A percentile compares a stretch with the other conserved stretches of the same genome.
Conservation (phyloP, 768 basidiomycete species). For the Phlebiopsis flavidoalba region DNA sequence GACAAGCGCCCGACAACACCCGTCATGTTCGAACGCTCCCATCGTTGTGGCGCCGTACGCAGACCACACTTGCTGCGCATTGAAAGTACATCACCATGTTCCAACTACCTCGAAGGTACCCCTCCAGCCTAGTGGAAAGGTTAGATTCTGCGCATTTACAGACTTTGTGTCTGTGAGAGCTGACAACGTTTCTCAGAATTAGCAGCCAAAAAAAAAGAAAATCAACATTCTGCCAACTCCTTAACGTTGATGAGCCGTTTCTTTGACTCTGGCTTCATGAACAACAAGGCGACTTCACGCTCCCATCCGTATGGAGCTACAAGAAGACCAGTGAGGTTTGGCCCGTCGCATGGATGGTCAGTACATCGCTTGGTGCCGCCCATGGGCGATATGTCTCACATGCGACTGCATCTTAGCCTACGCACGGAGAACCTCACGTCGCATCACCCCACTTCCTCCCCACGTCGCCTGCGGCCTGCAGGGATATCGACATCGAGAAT, state of each 20-base stretch:
- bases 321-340: conserved; percentile 71
- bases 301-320: conserved; percentile 70
- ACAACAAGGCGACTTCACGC: conserved; percentile 67
- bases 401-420: conserved; percentile 37
- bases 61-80: conserved; percentile 64
- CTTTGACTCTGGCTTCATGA: conserved; percentile 79
- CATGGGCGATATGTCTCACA: neutral
- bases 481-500: conserved; percentile 64
- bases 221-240: conserved; percentile 55
- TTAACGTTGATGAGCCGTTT: conserved; percentile 55
- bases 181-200: too few relatives aligned
- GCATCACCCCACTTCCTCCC: conserved; percentile 77
- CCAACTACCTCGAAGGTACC: conserved; percentile 75
- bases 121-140: conserved; percentile 69
- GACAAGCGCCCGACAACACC: conserved; percentile 80
- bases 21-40: conserved; percentile 69
- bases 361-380: conserved; percentile 1
- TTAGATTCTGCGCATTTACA: too few relatives aligned
- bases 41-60: conserved; percentile 69
- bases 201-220: too few relatives aligned
- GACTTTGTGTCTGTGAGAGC: too few relatives aligned
- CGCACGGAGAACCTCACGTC: conserved; percentile 69
- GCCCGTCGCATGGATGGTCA: conserved; percentile 67
- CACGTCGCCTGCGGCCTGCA: conserved; percentile 50
- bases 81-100: conserved; percentile 74